Conservation (phyloP, 768 basidiomycete genomes). For the Mycena haematopus region DNA sequence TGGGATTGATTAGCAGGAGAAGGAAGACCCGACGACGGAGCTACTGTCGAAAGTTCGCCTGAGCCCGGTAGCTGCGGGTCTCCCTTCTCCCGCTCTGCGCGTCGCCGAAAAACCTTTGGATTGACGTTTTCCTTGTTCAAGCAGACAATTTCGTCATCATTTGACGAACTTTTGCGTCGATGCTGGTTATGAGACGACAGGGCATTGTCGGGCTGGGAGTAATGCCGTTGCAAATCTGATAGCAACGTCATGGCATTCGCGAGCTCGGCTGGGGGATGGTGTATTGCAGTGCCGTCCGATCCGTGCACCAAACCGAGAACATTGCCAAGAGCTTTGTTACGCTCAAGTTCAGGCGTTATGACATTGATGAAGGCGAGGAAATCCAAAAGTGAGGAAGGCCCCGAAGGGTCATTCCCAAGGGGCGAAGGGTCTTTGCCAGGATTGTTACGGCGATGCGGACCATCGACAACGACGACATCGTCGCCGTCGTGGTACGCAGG, state of each 20-base stretch:
- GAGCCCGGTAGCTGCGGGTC: constrained; percentile 35
- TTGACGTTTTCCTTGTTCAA: constrained; percentile 79
- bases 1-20: constrained; percentile 13
- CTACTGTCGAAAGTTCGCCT: constrained; percentile 25
- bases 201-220: constrained; percentile 16
- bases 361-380: constrained; percentile 15
- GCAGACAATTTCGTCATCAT: constrained; percentile 63
- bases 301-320: constrained; percentile 25
- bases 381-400: constrained; percentile 9
- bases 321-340: constrained; percentile 25
- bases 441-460: constrained; percentile 8
- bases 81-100: constrained; percentile 40
- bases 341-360: constrained; percentile 16
- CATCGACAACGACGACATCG: constrained; percentile 15
- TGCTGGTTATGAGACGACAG: constrained; percentile 28
- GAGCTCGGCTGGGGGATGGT: constrained; percentile 21
- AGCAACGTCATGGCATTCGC: constrained; percentile 23
- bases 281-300: constrained; percentile 9
- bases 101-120: constrained; percentile 54
- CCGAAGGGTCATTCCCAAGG: neutral
- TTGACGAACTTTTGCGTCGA: constrained; percentile 31
- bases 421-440: neutral
- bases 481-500: neutral
- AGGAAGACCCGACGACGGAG: constrained; percentile 16
- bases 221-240: constrained; percentile 6